These are phyloP conservation scores for Globisporangium radiosum DNA, from an alignment of 352 stramenopile genomes.

Conservation along the genomic window DNA sequence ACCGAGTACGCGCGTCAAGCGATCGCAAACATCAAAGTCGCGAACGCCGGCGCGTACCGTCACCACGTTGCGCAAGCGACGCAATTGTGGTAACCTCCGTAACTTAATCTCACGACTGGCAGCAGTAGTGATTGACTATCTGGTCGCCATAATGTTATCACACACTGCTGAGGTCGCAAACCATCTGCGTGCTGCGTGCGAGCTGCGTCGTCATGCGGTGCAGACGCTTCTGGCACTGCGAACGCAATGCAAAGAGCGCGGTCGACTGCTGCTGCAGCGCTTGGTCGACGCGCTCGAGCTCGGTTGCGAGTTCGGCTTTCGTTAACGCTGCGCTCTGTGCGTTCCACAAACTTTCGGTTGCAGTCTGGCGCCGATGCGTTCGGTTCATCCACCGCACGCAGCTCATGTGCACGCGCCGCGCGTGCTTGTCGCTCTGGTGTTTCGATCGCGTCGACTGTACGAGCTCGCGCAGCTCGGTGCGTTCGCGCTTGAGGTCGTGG, in stretches of 20 bases:
- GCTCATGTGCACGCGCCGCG: slow-evolving; percentile 54
- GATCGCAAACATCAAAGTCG: slow-evolving; percentile 61
- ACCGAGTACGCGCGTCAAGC: slow-evolving; percentile 61
- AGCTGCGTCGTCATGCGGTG: slow-evolving; percentile 41
- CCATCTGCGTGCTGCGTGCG: slow-evolving; percentile 24
- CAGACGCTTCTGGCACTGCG: slow-evolving; percentile 41
- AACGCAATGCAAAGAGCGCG: slow-evolving; percentile 41
- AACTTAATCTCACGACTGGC: neutral
- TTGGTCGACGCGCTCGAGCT: slow-evolving; percentile 34
- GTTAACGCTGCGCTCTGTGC: slow-evolving; percentile 37
- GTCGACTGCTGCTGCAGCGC: slow-evolving; percentile 33
- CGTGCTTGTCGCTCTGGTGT: slow-evolving; percentile 40
- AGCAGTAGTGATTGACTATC: no score
- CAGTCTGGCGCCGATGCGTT: slow-evolving; percentile 36
- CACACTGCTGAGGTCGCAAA: slow-evolving; percentile 18
- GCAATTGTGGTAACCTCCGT: slow-evolving; percentile 44
- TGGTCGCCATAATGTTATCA: neutral
- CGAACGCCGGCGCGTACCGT: slow-evolving; percentile 61
- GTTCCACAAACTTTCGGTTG: slow-evolving; percentile 22
- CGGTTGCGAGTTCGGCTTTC: slow-evolving; percentile 36
- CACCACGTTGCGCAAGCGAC: slow-evolving; percentile 50
- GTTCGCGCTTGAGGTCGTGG: slow-evolving; percentile 41
- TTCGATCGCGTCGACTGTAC: slow-evolving; percentile 38
- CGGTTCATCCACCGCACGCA: slow-evolving; percentile 66
- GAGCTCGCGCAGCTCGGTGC: slow-evolving; percentile 38